Conservation (phyloP, 176 grass and related monocot genomes). For the Avena atlantica region DNA sequence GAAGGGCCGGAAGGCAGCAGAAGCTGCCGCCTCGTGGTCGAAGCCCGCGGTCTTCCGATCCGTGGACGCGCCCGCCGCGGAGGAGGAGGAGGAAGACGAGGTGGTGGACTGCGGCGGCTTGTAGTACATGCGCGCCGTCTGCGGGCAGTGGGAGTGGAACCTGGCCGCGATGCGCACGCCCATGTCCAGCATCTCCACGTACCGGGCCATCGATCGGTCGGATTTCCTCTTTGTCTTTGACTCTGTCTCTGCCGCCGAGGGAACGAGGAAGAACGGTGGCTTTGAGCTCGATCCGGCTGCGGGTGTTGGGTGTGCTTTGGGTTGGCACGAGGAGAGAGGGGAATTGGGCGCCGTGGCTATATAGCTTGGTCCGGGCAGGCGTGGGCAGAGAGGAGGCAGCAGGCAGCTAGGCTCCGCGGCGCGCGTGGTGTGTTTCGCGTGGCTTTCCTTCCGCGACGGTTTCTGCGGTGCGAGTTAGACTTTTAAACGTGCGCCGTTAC, state of each 20-base stretch:
- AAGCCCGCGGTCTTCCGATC: neutral
- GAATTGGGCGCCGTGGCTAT: neutral
- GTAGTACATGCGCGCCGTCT: slow-evolving; percentile 87
- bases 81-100: too few relatives aligned
- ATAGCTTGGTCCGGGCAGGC: neutral
- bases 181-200: slow-evolving; percentile 78
- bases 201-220: slow-evolving; percentile 50
- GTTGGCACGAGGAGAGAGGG: neutral
- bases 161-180: slow-evolving; percentile 65
- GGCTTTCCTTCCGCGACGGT: neutral
- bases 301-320: neutral
- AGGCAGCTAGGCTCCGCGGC: neutral
- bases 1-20: slow-evolving; percentile 31
- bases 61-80: neutral
- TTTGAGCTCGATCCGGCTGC: neutral
- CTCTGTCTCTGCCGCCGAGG: neutral
- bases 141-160: slow-evolving; percentile 84
- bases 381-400: neutral
- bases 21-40: neutral
- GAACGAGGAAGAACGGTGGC: neutral
- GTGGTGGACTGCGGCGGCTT: slow-evolving; percentile 58
- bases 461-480: neutral
- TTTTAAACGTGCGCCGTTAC: neutral
- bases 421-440: slow-evolving; percentile 2
- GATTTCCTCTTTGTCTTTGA: neutral